Evolutionary conservation across 2,329 filamentous ascomycete genomes (phyloP), one percentile per base, ranked within the genome.

Genomic region (Exophiala alcalophila): DNA sequence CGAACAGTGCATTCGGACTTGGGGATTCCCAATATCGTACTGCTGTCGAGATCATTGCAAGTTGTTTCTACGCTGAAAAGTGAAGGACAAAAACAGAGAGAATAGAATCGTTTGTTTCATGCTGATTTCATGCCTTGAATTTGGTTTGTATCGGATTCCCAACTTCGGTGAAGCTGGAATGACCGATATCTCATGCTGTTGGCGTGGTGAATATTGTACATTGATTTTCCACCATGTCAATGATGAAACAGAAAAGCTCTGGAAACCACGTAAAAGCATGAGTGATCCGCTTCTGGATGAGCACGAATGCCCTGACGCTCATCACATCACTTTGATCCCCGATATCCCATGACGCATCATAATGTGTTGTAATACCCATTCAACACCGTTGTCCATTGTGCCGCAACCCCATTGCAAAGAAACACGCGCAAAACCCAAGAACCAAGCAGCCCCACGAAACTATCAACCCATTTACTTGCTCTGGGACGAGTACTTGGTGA

Each of bases 401-500:
- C 54, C 53, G 49, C 52, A 54, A 53, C 52, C 66, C 67, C 64
- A 61, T 60, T 66, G 60, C 60, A 64, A 59, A 58, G 40, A 55
- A 47, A 52, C 59, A 60, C 55, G 60, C 63, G 65, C 62, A 53
- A 49, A 53, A 51, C 37, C 60, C 58, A 63, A 59, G 62, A 51
- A 58, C 61, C 52, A 63, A 68, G 64, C 29, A 46, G 18, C 27
- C 38, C 29, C 65, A 65, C 62, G 59, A 59, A 58, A 56, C 70
- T 65, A 54, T 62, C 57, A 72, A 67, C 67, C 68, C 95, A 97
- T 88, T 97, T 98, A 57, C 44, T 57, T 57, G 73, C 90, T 92
- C 66, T 91, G 96, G 49, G 91, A 96, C 60, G 91, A 97, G 82
- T 97, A 98, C 84, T 98, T 98, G 80, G 92, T 98, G 61, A 98